These are phyloP conservation scores for Aspergillus ruber DNA, from an alignment of 2,329 filamentous ascomycete species.

Conservation along the genomic window DNA sequence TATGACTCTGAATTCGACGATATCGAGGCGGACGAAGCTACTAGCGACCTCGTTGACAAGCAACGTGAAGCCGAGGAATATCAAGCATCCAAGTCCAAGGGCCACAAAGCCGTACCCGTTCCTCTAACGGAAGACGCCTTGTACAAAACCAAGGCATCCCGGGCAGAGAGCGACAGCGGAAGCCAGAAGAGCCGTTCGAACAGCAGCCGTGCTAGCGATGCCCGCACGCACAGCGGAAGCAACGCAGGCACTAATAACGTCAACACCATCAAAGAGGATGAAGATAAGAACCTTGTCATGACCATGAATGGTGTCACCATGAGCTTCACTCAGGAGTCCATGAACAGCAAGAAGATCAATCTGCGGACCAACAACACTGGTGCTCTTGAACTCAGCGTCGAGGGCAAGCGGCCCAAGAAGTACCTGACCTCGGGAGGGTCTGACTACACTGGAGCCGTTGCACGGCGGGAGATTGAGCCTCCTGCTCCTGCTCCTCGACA, in stretches of 20 bases:
- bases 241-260: constrained; percentile 23
- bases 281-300: constrained; percentile 34
- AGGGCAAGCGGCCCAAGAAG: constrained; percentile 29
- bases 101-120: constrained; percentile 17
- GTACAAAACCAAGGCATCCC: constrained; percentile 24
- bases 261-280: constrained; percentile 13
- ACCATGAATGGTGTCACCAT: constrained; percentile 36
- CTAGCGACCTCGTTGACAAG: constrained; percentile 30
- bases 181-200: constrained; percentile 37
- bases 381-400: constrained; percentile 33
- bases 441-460: constrained; percentile 26
- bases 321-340: constrained; percentile 29
- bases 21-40: constrained; percentile 17
- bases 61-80: constrained; percentile 34
- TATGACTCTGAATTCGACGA: constrained; percentile 9
- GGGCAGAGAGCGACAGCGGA: constrained; percentile 32
- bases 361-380: constrained; percentile 34
- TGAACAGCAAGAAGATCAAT: constrained; percentile 34
- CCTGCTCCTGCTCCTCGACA: constrained; percentile 19
- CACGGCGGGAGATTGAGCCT: constrained; percentile 25
- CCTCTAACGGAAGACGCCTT: constrained; percentile 32
- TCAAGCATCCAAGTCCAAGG: constrained; percentile 24
- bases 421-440: constrained; percentile 29
- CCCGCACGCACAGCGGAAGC: constrained; percentile 28
- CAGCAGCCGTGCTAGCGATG: constrained; percentile 36